Percentiles rank a stretch among this genome's conserved stretches.
Conservation (phyloP, 1,139 yeast species). For the Magnusiomyces fungicola region DNA sequence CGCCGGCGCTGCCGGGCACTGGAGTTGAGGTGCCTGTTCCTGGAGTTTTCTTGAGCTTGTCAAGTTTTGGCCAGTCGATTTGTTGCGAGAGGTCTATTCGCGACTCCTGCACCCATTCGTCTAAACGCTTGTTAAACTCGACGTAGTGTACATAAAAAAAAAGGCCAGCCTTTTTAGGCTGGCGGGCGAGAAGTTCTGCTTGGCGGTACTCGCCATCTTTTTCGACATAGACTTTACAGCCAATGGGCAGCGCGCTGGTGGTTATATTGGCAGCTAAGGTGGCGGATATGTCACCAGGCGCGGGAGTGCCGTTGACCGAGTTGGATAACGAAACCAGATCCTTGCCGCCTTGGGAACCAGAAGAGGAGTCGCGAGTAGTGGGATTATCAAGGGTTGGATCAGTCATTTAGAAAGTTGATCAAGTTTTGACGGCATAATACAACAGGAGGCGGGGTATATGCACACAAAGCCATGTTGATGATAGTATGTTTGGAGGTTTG, state of each 20-base stretch:
- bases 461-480: no score
- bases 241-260: conserved; percentile 37
- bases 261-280: no score
- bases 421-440: no score
- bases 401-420: no score
- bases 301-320: no score
- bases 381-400: no score
- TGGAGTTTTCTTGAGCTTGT: conserved; percentile 29
- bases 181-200: conserved; percentile 79
- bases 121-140: conserved; percentile 88
- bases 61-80: conserved; percentile 60
- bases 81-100: conserved; percentile 65
- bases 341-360: no score
- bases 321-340: no score
- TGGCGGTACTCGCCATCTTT: conserved; percentile 74
- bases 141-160: conserved; percentile 90
- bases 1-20: conserved; percentile 12
- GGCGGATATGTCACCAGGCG: no score
- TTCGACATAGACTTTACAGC: conserved; percentile 72
- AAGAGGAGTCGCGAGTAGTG: no score
- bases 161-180: conserved; percentile 54
- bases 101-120: conserved; percentile 80
- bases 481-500: no score
- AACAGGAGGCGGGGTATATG: no score
- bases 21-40: background rate